phyloP scores from a whole-genome alignment of 345 rosid genomes.

The Eutrema yunnanense region DNA sequence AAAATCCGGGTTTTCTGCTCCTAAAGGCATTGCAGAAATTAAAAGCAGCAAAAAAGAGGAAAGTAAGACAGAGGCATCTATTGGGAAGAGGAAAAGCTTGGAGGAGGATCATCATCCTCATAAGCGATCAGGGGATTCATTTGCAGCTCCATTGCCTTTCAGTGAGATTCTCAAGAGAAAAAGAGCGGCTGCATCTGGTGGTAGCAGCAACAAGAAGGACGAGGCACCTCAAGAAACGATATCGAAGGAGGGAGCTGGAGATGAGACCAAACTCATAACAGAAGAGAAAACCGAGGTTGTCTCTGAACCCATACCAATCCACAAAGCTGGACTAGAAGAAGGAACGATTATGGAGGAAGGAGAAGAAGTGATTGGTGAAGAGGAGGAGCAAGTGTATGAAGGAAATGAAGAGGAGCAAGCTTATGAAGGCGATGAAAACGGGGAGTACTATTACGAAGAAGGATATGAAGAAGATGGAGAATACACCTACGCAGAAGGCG shows the following conservation, averaged over 20 bases:
- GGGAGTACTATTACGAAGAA: constrained; percentile 62
- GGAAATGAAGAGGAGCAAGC: constrained; percentile 54
- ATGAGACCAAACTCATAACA: constrained; percentile 28
- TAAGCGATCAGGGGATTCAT: constrained; percentile 49
- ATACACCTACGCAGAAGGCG: constrained; percentile 55
- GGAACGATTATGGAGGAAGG: constrained; percentile 34
- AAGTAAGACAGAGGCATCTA: constrained; percentile 33
- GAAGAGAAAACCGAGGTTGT: constrained; percentile 33
- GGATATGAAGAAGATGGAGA: constrained; percentile 57
- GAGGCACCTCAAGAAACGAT: constrained; percentile 14
- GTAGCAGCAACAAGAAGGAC: constrained; percentile 18
- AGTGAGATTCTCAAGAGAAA: constrained; percentile 85
- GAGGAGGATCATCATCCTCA: constrained; percentile 32
- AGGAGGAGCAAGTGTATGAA: constrained; percentile 45
- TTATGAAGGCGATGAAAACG: constrained; percentile 55
- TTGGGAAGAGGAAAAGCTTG: constrained; percentile 45
- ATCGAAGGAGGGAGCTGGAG: constrained; percentile 31
- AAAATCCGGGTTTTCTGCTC: constrained; percentile 38
- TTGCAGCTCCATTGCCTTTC: constrained; percentile 82
- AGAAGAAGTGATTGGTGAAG: constrained; percentile 37
- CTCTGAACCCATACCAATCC: constrained; percentile 24
- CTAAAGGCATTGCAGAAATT: constrained; percentile 59
- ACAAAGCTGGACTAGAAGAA: constrained; percentile 34
- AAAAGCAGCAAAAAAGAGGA: constrained; percentile 39
- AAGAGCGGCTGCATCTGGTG: constrained; percentile 46